Evolutionary conservation across 2,329 filamentous ascomycete species (phyloP), one percentile per base, ranked within the genome.

Genomic region (Fusarium sp.): DNA sequence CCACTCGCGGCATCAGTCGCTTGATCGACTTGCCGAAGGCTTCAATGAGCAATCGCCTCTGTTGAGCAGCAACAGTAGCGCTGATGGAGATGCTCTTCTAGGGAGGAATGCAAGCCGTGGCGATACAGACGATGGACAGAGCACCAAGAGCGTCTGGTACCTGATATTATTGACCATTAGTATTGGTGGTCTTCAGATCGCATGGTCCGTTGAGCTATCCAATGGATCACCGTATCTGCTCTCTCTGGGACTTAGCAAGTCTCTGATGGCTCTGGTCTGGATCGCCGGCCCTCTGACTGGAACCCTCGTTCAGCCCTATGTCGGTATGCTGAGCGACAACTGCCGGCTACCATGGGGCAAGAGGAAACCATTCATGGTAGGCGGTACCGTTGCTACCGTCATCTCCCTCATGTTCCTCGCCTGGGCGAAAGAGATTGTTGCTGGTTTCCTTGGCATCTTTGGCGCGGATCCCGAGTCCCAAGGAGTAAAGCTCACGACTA

Each of bases 201-300:
- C 96, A 31, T 98, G 96, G 96, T 95, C 95, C 2, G 95, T 98
- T 47, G 96, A 98, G 83, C 87, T 98, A 47, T 97, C 95, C 63
- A 96, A 97, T 85, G 95, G 95, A 77, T 98, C 96, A 62, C 93
- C 94, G 7, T 96, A 93, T 79, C 85, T 96, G 45, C 85, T 96
- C 45, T 95, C 93, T 1, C 89, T 96, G 34, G 94, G 94, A 13
- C 88, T 96, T 82, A 94, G 91, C 87, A 95, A 96, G 84, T 93
- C 93, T 40, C 84, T 95, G 50, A 93, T 96, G 87, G 93, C 94
- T 20, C 87, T 95, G 73, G 93, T 96, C 38, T 96, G 94, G 94
- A 94, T 95, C 54, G 93, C 93, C 14, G 93, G 93, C 1, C 94
- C 94, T 20, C 84, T 96, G 69, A 94, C 93, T 1, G 94, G 94